phyloP scores from a whole-genome alignment of 164 flowering plant species.

The Brasenia schreberi region DNA sequence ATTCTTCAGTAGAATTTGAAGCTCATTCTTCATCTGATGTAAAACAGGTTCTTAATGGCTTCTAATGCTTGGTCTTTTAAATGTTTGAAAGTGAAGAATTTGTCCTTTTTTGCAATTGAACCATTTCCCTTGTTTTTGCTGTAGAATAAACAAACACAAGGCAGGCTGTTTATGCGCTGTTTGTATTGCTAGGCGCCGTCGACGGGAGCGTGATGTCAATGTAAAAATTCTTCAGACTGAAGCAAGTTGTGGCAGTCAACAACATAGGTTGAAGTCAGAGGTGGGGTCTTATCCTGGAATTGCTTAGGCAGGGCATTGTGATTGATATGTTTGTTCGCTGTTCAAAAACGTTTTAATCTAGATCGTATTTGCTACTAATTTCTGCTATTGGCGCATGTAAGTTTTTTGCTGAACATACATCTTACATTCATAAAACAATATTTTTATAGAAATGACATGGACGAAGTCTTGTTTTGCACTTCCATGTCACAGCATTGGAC shows the following conservation, averaged over 20 bases:
- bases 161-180: conserved; percentile 84
- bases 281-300: conserved; percentile 13
- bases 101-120: background rate
- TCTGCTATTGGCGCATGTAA: too few species aligned
- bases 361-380: too few species aligned
- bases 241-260: conserved; percentile 20
- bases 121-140: conserved; percentile 3
- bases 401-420: too few species aligned
- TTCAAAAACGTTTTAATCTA: too few species aligned
- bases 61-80: background rate
- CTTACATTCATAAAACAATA: too few species aligned
- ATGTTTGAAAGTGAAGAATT: conserved; percentile 2
- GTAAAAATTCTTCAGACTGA: conserved; percentile 25
- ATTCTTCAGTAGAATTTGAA: too few species aligned
- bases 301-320: background rate
- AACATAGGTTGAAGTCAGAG: conserved; percentile 47
- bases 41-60: background rate
- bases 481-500: too few species aligned
- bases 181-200: conserved; percentile 80
- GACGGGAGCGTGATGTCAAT: conserved; percentile 68
- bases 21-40: background rate
- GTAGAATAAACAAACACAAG: conserved; percentile 73
- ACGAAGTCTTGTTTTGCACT: too few species aligned
- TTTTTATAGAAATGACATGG: too few species aligned
- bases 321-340: too few species aligned